A percentile compares a stretch with the other conserved stretches of the same genome.
Conservation (phyloP, 2,329 filamentous ascomycete genomes). For the Elsinoe fawcettii region DNA sequence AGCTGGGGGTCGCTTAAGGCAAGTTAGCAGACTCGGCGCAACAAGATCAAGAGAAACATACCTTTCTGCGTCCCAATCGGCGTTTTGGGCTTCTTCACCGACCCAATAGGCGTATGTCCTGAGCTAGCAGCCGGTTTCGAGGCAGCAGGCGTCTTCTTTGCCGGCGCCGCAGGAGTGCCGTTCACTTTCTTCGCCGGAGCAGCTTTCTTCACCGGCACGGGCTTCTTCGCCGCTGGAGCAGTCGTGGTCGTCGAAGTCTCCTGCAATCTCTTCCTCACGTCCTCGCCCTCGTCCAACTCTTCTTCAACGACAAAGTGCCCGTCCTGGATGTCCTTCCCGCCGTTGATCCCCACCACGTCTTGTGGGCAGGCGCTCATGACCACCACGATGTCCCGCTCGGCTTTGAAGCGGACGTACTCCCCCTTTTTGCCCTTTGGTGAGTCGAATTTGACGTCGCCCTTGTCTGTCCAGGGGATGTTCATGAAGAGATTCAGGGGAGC, state of each 20-base stretch:
- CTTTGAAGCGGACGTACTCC: constrained; percentile 38
- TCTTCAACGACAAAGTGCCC: constrained; percentile 37
- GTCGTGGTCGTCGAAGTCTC: not conserved
- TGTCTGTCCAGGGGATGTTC: constrained; percentile 38
- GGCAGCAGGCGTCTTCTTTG: not conserved
- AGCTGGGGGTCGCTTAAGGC: not conserved
- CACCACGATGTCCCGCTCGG: constrained; percentile 39
- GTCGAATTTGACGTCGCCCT: constrained; percentile 37
- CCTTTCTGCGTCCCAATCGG: constrained; percentile 10
- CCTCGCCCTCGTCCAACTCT: constrained; percentile 16
- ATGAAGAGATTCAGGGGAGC: constrained; percentile 43
- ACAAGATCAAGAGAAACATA: constrained; percentile 1
- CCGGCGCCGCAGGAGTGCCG: not conserved
- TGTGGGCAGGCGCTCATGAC: constrained; percentile 43
- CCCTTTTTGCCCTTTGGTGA: constrained; percentile 34
- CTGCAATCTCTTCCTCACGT: constrained; percentile 5
- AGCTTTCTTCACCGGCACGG: not conserved
- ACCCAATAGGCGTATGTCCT: constrained; percentile 3
- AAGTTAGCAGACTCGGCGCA: no score
- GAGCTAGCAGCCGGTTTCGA: not conserved
- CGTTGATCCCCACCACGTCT: constrained; percentile 39
- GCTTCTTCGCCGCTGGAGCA: constrained; percentile 5
- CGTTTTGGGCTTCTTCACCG: not conserved
- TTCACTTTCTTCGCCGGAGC: constrained; percentile 10
- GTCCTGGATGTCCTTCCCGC: constrained; percentile 34